These are phyloP conservation scores for Mycosphaerella sp. DNA, from an alignment of 2,329 filamentous ascomycete species.

Conservation along the genomic window DNA sequence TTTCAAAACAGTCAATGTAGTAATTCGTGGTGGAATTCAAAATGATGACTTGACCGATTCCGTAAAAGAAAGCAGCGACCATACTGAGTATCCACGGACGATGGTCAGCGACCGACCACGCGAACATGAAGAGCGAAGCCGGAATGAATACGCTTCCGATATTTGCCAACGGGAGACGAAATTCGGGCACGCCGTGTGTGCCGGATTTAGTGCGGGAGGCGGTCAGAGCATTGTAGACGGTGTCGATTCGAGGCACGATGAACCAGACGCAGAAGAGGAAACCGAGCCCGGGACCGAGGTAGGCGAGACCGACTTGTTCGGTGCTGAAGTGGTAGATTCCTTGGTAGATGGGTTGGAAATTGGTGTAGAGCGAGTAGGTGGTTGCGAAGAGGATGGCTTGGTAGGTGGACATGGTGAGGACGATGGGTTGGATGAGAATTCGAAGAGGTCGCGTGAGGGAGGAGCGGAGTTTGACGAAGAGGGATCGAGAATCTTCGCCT, in stretches of 20 bases:
- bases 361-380: slow-evolving; percentile 45
- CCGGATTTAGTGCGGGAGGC: slow-evolving; percentile 35
- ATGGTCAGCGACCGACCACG: slow-evolving; percentile 40
- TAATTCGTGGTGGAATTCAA: slow-evolving; percentile 51
- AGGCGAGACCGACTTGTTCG: slow-evolving; percentile 42
- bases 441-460: slow-evolving; percentile 38
- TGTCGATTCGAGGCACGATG: slow-evolving; percentile 44
- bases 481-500: slow-evolving; percentile 38
- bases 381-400: slow-evolving; percentile 45
- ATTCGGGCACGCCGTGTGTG: slow-evolving; percentile 38
- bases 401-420: slow-evolving; percentile 42
- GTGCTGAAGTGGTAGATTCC: slow-evolving; percentile 42
- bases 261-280: slow-evolving; percentile 43
- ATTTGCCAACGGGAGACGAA: slow-evolving; percentile 42
- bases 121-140: slow-evolving; percentile 40
- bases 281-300: slow-evolving; percentile 41
- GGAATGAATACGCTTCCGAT: slow-evolving; percentile 42
- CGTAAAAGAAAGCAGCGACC: slow-evolving; percentile 43
- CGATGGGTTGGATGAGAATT: slow-evolving; percentile 43
- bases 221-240: slow-evolving; percentile 40
- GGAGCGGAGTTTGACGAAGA: slow-evolving; percentile 34
- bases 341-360: slow-evolving; percentile 43
- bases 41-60: slow-evolving; percentile 45
- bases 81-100: slow-evolving; percentile 40
- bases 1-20: slow-evolving; percentile 49